Evolutionary conservation across 164 flowering plant species (phyloP), one percentile per base, ranked within the genome.

Genomic region (Buxus sempervirens): DNA sequence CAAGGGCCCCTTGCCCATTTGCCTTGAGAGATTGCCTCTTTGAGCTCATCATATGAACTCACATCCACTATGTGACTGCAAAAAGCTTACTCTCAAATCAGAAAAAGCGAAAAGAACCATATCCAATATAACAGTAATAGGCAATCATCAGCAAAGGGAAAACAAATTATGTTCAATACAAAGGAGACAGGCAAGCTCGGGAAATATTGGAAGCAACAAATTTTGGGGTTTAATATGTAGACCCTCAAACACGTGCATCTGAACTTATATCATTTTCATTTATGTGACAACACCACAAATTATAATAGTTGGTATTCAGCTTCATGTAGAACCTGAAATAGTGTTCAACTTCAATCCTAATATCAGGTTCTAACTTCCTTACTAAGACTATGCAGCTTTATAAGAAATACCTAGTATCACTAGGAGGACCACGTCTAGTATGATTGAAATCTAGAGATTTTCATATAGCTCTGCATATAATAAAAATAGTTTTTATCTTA

Each of bases 1-100:
- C 98, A 94, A 64, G 97, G 96, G 70, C 98, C 96, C 78, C 98
- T 86, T 24, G 96, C 98, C 97, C 97, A 91, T 82, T 90, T 94
- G 16, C 98, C 96, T 70, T 73, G 73, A 60, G 90, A 80, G 54
- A 94, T 85, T 62, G 86, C 95, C 27, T 41, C 84, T 80, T 94
- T 90, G 38, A 94, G 93, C 74, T 94, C 96, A 72, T 81, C 82
- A 62, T 91, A 94, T 8, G 97, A 86, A 70, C 75, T 81, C 71
- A 91, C 96, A 78, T 94, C 96, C 73, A 88, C 87, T 75, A 91
- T 91, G 78, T 91, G 89, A 65, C 96, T 94, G 89, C 69, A 82
- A 27, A 71, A 65, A 10, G 28, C 62, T 12, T 49, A 20, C 24
- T 41, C 19, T 22, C 22, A 38, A 13, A 27, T 65, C 68, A 65